Base-by-base conservation (phyloP, 805 yeast genomes). In the Diddensiella caesifluorescens region DNA sequence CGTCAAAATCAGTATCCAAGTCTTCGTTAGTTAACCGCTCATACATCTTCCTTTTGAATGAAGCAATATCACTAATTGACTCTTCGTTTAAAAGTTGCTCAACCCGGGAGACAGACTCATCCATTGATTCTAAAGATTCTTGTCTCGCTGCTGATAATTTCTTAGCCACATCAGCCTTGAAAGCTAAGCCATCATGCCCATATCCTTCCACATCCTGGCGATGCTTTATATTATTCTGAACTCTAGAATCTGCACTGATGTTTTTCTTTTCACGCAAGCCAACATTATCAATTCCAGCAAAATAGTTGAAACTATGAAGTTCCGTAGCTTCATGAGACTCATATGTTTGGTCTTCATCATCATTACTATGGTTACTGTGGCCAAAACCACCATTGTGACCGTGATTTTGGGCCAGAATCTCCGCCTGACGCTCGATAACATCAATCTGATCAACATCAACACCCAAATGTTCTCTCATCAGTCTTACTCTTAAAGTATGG, bases 401-500 rank as follows among this genome's bases (percentile, higher is more conserved):
- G n/a, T n/a, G n/a, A n/a, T n/a, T n/a, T 23, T 7, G 12, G 38
- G 22, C 40, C 9, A 42, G 39, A 35, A 18, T 30, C 37, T 62
- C 67, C 48, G 84, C 81, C 51, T 83, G 71, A 51, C 89, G 70
- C 56, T 88, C 96, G 23, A 87, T 83, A 33, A 83, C 63, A 43
- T 89, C 97, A 20, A 88, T 63, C 12, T 81, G 68, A 62, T 89
- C 97, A 32, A 88, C 92, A 60, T 88, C 94, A 41, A 95, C 81
- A 20, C 98, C 99, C 20, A 92, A 60, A 64, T 92, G 99, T 58
- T 92, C 99, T 50, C 98, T 75, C 98, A 92, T 92, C 38, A 94
- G 70, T 48, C 97, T 73, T 68, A 88, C 76, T 54, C 99, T 74
- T 46, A 92, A 65, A 2, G 92, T 80, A 60, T 87, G 95, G 0